These are phyloP conservation scores for Silybum marianum DNA, from an alignment of 129 eudicot species.

Conservation along the genomic window DNA sequence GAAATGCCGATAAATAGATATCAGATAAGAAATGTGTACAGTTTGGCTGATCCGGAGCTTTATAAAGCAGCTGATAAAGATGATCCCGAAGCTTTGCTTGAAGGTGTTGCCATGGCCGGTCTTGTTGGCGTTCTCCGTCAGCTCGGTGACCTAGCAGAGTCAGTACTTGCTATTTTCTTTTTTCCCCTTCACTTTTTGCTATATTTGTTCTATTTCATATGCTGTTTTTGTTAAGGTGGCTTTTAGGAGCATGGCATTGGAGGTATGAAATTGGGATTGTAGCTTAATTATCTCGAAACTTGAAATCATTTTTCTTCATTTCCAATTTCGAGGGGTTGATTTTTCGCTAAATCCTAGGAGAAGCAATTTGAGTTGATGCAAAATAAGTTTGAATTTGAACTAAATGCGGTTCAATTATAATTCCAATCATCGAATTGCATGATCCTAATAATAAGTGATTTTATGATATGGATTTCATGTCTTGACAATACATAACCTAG, in stretches of 20 bases:
- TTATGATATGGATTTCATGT: slow-evolving; percentile 8
- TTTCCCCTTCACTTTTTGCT: not conserved
- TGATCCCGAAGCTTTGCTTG: slow-evolving; percentile 96
- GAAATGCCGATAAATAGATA: slow-evolving; percentile 76
- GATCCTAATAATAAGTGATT: not conserved
- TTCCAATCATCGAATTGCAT: slow-evolving; percentile 4
- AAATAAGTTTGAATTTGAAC: not conserved
- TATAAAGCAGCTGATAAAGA: slow-evolving; percentile 74
- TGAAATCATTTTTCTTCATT: slow-evolving; percentile 12
- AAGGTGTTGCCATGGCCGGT: slow-evolving; percentile 97
- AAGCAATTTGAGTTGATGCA: not conserved
- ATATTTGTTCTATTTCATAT: not conserved
- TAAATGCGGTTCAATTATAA: slow-evolving; percentile 5
- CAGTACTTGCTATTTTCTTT: slow-evolving; percentile 24
- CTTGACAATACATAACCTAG: not conserved
- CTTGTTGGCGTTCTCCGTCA: slow-evolving; percentile 94
- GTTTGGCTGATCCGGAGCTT: slow-evolving; percentile 83
- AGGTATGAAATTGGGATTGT: slow-evolving; percentile 17
- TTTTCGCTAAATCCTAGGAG: slow-evolving; percentile 1
- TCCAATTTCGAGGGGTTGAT: slow-evolving; percentile 2
- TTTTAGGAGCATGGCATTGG: slow-evolving; percentile 8
- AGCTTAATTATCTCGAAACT: not conserved
- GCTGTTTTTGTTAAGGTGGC: not conserved
- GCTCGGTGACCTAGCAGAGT: slow-evolving; percentile 98
- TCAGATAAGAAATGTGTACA: slow-evolving; percentile 77